A percentile compares a stretch with the other conserved stretches of the same genome.
phyloP scores from a whole-genome alignment of 2,329 filamentous ascomycete genomes.

The Phymatotrichopsis omnivora region DNA sequence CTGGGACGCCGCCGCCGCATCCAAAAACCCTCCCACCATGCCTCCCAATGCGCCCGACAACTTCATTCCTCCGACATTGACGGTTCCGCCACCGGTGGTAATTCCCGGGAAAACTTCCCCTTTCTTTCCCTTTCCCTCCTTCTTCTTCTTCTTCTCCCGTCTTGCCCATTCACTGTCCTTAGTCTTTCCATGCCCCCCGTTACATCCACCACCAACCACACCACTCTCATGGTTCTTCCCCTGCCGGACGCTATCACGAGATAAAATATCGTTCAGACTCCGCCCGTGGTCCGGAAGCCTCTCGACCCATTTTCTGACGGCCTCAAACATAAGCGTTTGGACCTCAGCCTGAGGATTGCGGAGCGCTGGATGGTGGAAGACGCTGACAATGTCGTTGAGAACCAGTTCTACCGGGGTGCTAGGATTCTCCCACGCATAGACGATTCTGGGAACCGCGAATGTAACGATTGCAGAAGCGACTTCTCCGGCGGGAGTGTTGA shows the following conservation, averaged over 20 bases:
- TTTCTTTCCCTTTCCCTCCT: constrained; percentile 22
- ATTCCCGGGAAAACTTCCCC: constrained; percentile 24
- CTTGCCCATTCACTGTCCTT: constrained; percentile 29
- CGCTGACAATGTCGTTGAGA: constrained; percentile 49
- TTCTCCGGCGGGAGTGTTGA: constrained; percentile 47
- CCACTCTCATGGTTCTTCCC: constrained; percentile 63
- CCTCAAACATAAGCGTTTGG: constrained; percentile 56
- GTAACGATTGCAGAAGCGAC: constrained; percentile 51
- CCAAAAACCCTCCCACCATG: constrained; percentile 26
- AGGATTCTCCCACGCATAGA: constrained; percentile 60
- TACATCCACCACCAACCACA: constrained; percentile 27
- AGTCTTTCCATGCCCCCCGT: constrained; percentile 30
- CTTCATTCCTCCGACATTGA: constrained; percentile 24
- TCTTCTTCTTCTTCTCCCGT: constrained; percentile 29
- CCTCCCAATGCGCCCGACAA: constrained; percentile 28
- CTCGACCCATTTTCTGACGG: constrained; percentile 58
- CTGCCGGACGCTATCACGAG: constrained; percentile 68
- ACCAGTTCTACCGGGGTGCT: constrained; percentile 53
- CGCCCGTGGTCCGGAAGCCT: constrained; percentile 55
- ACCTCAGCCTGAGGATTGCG: constrained; percentile 52
- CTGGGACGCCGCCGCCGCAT: constrained; percentile 15
- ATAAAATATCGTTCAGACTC: constrained; percentile 63
- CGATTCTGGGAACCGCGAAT: constrained; percentile 55
- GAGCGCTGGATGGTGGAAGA: constrained; percentile 59
- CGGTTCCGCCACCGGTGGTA: constrained; percentile 11